Conservation (phyloP, 139 green algal genomes). For the Chlamydomonas asymmetrica region DNA sequence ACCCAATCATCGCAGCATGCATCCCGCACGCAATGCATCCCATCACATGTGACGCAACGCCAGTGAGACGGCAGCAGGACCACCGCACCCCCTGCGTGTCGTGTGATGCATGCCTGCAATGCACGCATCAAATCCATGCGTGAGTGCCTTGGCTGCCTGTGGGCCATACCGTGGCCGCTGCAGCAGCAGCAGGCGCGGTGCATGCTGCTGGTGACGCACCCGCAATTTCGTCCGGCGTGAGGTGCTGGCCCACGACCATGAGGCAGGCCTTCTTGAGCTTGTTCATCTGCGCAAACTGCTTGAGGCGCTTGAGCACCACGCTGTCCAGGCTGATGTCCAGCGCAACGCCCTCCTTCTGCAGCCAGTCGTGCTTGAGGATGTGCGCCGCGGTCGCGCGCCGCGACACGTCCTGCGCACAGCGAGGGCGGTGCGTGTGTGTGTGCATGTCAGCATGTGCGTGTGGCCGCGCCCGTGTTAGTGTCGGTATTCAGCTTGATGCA, state of each 20-base stretch:
- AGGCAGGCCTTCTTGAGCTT: constrained; percentile 83
- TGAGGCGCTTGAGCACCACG: constrained; percentile 70
- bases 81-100: neutral
- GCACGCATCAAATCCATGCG: neutral
- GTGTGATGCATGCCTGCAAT: neutral
- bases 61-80: too few species aligned
- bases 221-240: constrained; percentile 65
- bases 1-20: too few species aligned
- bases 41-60: too few species aligned
- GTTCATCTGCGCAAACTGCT: constrained; percentile 80
- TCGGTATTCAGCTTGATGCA: constrained; percentile 40
- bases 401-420: constrained; percentile 12
- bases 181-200: too few species aligned
- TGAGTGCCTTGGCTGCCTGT: too few species aligned
- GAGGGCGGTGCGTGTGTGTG: constrained; percentile 55
- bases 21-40: too few species aligned
- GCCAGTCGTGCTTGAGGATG: constrained; percentile 65
- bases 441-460: neutral
- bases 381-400: constrained; percentile 31
- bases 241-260: constrained; percentile 68
- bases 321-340: constrained; percentile 57
- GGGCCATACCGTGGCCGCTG: too few species aligned
- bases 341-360: constrained; percentile 56
- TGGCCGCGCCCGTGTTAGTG: neutral
- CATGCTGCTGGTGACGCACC: constrained; percentile 36